These are phyloP conservation scores for Lepidium didymum DNA, from an alignment of 345 rosid species.

Conservation along the genomic window DNA sequence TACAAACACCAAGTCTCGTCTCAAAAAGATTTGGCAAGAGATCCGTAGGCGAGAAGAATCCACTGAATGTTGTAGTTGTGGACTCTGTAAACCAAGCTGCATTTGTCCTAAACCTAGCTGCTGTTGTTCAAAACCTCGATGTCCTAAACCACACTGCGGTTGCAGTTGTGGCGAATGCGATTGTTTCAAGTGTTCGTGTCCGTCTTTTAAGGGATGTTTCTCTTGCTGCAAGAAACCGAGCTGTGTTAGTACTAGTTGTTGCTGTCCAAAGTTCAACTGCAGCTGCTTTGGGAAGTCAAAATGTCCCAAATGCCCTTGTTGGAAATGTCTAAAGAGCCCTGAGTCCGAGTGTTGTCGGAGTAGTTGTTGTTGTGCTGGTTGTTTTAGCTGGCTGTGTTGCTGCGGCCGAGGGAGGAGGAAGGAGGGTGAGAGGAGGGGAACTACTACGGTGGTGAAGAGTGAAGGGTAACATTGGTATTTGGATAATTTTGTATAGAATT, in stretches of 20 bases:
- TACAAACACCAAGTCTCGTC: slow-evolving; percentile 55
- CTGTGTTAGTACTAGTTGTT: slow-evolving; percentile 9
- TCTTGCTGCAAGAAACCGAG: slow-evolving; percentile 39
- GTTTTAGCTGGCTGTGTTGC: slow-evolving; percentile 43
- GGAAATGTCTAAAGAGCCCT: slow-evolving; percentile 17
- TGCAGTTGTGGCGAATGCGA: not conserved
- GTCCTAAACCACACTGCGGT: slow-evolving; percentile 43
- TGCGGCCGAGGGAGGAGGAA: slow-evolving; percentile 17
- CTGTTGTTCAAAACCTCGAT: slow-evolving; percentile 25
- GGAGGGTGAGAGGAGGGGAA: slow-evolving; percentile 7
- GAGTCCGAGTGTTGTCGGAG: not conserved
- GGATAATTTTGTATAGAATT: slow-evolving; percentile 17
- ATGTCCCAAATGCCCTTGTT: not conserved
- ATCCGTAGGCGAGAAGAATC: slow-evolving; percentile 40
- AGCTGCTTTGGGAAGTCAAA: slow-evolving; percentile 29
- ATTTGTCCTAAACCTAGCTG: too few species aligned
- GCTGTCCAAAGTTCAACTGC: slow-evolving; percentile 24
- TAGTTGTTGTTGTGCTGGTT: slow-evolving; percentile 20
- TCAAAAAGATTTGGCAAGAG: slow-evolving; percentile 60
- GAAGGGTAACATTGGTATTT: slow-evolving; percentile 20
- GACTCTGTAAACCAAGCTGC: slow-evolving; percentile 30
- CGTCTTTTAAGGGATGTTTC: slow-evolving; percentile 26
- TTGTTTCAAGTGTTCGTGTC: slow-evolving; percentile 34
- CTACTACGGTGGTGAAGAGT: not conserved
- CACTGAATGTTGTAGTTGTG: slow-evolving; percentile 44